Conservation (phyloP, 31 red algal genomes). For the Odonthalia washingtoniensis region DNA sequence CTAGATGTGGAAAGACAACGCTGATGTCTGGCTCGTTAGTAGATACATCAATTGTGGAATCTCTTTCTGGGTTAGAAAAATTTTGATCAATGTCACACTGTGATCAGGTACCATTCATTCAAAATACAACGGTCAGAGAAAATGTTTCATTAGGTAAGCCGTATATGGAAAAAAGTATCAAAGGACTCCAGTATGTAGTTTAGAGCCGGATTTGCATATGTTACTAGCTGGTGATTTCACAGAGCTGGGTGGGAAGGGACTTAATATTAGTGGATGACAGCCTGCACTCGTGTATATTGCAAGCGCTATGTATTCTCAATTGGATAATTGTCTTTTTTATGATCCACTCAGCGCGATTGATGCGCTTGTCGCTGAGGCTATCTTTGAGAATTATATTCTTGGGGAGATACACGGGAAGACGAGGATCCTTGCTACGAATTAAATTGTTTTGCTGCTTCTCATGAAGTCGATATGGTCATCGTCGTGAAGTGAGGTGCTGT, state of each 20-base stretch:
- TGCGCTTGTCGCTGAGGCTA: constrained; percentile 81
- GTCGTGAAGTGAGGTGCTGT: constrained; percentile 77
- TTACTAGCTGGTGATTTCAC: constrained; percentile 82
- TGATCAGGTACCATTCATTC: constrained; percentile 90
- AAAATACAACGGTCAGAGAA: constrained; percentile 84
- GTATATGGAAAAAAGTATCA: constrained; percentile 61
- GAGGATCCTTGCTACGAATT: constrained; percentile 82
- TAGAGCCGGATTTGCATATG: constrained; percentile 66
- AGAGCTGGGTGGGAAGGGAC: constrained; percentile 82
- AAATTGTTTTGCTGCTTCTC: constrained; percentile 81
- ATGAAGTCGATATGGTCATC: constrained; percentile 70
- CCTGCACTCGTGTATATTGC: constrained; percentile 81
- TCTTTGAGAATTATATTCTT: constrained; percentile 83
- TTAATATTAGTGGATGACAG: constrained; percentile 86
- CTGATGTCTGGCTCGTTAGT: constrained; percentile 75
- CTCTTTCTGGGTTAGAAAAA: constrained; percentile 53
- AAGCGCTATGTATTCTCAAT: constrained; percentile 87
- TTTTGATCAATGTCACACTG: constrained; percentile 67
- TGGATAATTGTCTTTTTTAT: constrained; percentile 90
- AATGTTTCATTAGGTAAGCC: constrained; percentile 90
- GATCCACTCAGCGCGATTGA: constrained; percentile 88
- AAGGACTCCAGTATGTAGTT: constrained; percentile 48
- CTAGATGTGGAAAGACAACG: constrained; percentile 82
- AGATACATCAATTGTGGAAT: constrained; percentile 68
- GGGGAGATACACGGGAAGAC: constrained; percentile 62